phyloP scores from a whole-genome alignment of 805 yeast species.

The Yamadazyma paraphyllophila region DNA sequence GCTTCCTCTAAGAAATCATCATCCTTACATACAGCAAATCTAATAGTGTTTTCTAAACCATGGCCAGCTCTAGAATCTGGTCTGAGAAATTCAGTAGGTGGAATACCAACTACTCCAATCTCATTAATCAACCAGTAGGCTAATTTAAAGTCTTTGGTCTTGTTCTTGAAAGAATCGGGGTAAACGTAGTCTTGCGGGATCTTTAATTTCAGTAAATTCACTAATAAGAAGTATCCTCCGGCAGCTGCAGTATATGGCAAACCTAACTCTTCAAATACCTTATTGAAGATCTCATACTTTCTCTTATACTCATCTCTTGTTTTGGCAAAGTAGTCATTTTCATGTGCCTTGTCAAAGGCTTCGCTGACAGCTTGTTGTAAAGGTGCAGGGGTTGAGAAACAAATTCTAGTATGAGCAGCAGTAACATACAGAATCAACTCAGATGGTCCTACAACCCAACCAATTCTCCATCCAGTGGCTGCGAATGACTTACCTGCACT shows the following conservation, averaged over 20 bases:
- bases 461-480: conserved; percentile 99
- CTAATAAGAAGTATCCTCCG: conserved; percentile 92
- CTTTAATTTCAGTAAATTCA: conserved; percentile 78
- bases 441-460: conserved; percentile 91
- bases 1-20: conserved; percentile 80
- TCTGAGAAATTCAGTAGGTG: conserved; percentile 92
- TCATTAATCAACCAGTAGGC: conserved; percentile 93
- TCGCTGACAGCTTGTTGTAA: conserved; percentile 88
- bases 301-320: conserved; percentile 66
- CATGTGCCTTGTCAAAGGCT: conserved; percentile 63
- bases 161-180: conserved; percentile 66
- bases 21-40: conserved; percentile 97
- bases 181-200: conserved; percentile 70
- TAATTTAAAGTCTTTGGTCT: conserved; percentile 79
- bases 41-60: conserved; percentile 77
- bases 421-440: conserved; percentile 77
- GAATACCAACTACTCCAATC: conserved; percentile 92
- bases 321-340: conserved; percentile 62
- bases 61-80: conserved; percentile 58
- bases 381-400: conserved; percentile 89
- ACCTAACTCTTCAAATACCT: conserved; percentile 80
- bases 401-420: conserved; percentile 91
- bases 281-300: conserved; percentile 72
- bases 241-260: conserved; percentile 89
- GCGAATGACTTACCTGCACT: conserved; percentile 98